phyloP scores from a whole-genome alignment of 257 asterid species.

The Coffea eugenioides region DNA sequence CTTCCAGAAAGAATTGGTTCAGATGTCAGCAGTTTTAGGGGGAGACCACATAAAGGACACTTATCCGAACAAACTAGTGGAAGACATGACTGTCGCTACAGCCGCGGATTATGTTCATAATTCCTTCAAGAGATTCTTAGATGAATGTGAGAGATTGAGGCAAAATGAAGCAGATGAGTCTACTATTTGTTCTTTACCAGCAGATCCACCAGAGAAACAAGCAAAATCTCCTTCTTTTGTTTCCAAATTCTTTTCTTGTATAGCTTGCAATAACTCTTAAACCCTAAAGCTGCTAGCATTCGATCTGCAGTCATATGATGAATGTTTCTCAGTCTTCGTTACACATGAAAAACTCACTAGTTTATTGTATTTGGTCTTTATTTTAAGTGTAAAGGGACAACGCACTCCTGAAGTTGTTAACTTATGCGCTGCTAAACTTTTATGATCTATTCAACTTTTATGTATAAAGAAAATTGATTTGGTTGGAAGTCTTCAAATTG shows the following conservation, averaged over 20 bases:
- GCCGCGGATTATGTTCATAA: conserved; percentile 52
- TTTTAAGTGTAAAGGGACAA: background rate
- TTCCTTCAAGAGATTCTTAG: conserved; percentile 53
- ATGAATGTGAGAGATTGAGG: conserved; percentile 48
- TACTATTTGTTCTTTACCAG: conserved; percentile 15
- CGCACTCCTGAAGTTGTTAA: too few relatives aligned
- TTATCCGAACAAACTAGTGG: conserved; percentile 42
- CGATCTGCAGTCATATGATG: background rate
- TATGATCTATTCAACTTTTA: background rate
- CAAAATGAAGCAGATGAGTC: conserved; percentile 56
- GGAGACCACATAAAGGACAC: conserved; percentile 51
- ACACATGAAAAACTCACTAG: too few relatives aligned
- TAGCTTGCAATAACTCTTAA: conserved; percentile 21
- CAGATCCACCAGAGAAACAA: conserved; percentile 4
- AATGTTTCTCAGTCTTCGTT: background rate
- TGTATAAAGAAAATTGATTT: background rate
- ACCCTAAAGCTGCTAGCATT: too few relatives aligned
- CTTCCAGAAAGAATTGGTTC: conserved; percentile 68
- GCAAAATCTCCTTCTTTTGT: conserved; percentile 21
- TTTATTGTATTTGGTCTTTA: background rate
- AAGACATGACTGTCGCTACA: conserved; percentile 53
- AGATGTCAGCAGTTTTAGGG: conserved; percentile 60
- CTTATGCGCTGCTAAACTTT: background rate
- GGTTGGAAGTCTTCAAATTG: background rate
- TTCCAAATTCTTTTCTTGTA: conserved; percentile 27